Evolutionary conservation across 2,329 filamentous ascomycete genomes (phyloP).

Genomic region (Passalora sequoiae): DNA sequence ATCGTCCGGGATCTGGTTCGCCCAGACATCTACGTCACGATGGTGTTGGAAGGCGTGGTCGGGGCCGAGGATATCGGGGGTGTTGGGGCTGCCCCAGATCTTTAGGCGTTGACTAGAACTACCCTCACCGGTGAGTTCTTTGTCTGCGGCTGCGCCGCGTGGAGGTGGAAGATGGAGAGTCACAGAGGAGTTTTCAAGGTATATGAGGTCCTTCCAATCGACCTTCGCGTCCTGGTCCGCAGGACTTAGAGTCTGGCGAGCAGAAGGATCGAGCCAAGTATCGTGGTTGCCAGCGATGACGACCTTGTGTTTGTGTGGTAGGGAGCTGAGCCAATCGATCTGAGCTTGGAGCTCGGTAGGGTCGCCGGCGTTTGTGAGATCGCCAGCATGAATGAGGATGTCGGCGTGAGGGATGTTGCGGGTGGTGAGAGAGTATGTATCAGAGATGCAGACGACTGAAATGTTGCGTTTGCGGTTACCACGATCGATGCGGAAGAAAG

Average conservation of each 20-base stretch:
- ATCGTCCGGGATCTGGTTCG: constrained; percentile 62
- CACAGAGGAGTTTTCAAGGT: constrained; percentile 65
- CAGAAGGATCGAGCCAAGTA: constrained; percentile 69
- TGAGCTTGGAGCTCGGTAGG: constrained; percentile 71
- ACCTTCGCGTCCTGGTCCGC: constrained; percentile 54
- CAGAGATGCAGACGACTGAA: constrained; percentile 78
- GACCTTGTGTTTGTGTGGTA: constrained; percentile 75
- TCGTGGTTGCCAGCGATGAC: constrained; percentile 87
- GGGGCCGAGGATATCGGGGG: constrained; percentile 64
- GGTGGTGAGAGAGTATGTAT: constrained; percentile 65
- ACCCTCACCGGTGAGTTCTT: no score
- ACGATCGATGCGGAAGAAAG: constrained; percentile 62
- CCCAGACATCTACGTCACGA: constrained; percentile 63
- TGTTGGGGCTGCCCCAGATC: constrained; percentile 67
- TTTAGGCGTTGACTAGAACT: constrained; percentile 51
- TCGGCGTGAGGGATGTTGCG: constrained; percentile 66
- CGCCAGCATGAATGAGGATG: constrained; percentile 83
- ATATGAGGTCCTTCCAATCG: constrained; percentile 64
- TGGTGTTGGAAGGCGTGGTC: constrained; percentile 76
- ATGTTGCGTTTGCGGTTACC: constrained; percentile 50
- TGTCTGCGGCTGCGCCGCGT: background rate
- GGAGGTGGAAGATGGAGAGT: constrained; percentile 53
- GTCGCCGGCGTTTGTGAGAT: constrained; percentile 70
- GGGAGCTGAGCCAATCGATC: constrained; percentile 70
- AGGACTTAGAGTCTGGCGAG: constrained; percentile 40